Evolutionary conservation across 2,329 filamentous ascomycete species (phyloP), one percentile per base, ranked within the genome.

Genomic region (Tricladium varicosporioides): DNA sequence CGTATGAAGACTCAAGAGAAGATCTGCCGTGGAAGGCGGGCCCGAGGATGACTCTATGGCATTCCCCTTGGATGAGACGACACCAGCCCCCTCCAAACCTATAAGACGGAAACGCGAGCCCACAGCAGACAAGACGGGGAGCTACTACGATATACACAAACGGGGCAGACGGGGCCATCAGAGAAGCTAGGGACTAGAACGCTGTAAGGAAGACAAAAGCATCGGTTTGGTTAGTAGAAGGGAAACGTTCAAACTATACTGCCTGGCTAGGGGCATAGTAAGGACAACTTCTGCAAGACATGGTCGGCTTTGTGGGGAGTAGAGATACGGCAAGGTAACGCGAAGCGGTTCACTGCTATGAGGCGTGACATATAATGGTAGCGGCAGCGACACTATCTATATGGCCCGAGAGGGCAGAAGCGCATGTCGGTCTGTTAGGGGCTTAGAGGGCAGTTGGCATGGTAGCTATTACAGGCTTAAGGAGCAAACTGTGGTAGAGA

Each of bases 361-460:
- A 48, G 55, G 58, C 58, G 51, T 19, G 47, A 54, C 47, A 53
- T 60, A 60, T 57, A 57, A 59, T 61, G 53, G 56, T 22, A 43
- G 56, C 59, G 59, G 59, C 40, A 16, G 59, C 10, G 15, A 50
- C 48, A 50, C 48, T 40, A 14, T 61, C 53, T 61, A 54, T 59
- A 54, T 52, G 40, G 56, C 56, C 47, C 48, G 56, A 59, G 53
- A 61, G 50, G 49, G 59, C 59, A 51, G 54, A 60, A 52, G 54
- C 58, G 51, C 47, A 45, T 51, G 48, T 57, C 54, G 42, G 54
- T 57, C 51, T 57, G 42, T 53, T 53, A 54, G 27, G 31, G 8
- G 53, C 56, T 45, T 55, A 58, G 27, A 51, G 40, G 14, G 4
- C 19, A 50, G 48, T 9, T 51, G 31, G 47, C 31, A 31, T 19